Conservation (phyloP, 306 rosid species). For the Gillenia trifoliata region DNA sequence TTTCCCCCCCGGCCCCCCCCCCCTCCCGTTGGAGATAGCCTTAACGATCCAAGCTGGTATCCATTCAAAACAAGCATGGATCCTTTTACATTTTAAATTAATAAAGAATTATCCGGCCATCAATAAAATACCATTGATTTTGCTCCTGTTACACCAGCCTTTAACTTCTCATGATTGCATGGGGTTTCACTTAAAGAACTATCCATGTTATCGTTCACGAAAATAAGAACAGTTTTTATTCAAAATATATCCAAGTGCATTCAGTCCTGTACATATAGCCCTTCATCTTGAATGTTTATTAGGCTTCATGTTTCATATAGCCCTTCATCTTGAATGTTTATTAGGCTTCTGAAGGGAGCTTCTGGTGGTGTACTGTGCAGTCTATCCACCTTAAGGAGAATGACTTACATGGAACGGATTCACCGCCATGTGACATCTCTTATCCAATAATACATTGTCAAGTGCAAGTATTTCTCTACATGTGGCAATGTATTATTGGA, state of each 20-base stretch:
- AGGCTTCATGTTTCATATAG: no score
- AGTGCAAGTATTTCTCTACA: no score
- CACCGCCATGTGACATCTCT: no score
- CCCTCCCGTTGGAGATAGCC: no score
- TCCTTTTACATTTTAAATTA: no score
- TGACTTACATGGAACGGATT: no score
- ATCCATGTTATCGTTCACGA: neutral
- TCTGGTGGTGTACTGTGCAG: neutral
- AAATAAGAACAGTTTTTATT: neutral
- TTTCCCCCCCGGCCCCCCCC: no score
- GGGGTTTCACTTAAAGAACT: neutral
- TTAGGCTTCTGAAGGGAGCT: no score
- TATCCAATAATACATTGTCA: no score
- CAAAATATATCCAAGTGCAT: neutral
- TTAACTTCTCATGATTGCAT: neutral
- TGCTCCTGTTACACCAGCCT: neutral
- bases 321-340: no score
- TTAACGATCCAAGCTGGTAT: conserved; percentile 55
- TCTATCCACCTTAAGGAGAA: no score
- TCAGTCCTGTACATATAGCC: neutral
- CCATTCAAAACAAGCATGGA: conserved; percentile 36
- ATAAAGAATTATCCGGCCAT: neutral
- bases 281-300: neutral
- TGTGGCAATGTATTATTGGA: no score
- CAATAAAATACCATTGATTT: neutral